Base-by-base conservation (phyloP, 257 asterid species). In the Solanum appendiculatum region DNA sequence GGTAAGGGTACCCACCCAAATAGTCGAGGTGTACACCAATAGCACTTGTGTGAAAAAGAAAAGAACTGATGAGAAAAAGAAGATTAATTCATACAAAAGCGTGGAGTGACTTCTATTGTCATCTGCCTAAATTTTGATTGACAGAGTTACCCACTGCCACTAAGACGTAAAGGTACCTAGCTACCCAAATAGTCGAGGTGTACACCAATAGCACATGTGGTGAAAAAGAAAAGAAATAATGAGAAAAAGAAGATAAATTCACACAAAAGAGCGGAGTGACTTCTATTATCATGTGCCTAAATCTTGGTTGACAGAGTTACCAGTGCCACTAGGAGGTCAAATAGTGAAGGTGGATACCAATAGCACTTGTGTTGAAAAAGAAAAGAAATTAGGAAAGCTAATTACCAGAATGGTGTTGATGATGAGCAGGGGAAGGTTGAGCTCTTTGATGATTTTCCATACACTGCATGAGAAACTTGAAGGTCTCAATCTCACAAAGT, bases 401-500 rank as follows among this genome's bases (percentile, higher is more conserved):
- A 85, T 29, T 66, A 70, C 88, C 88, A 87, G 85, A 16, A 54
- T 66, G 40, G 5, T 66, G 46, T 51, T 51, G 60, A 51, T 51
- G 9, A 51, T 16, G 60, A 25, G 74, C 39, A 25, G 34, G 58
- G 16, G 82, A 37, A 25, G 23, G 48, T 48, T 46, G 90, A 31
- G 88, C 87, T 69, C 75, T 90, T 85, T 90, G 91, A 89, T 86
- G 93, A 86, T 72, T 91, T 48, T 91, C 92, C 91, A 91, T 91
- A 86, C 90, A 89, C n/a, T 90, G 75, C 12, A 91, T 88, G 66
- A 91, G 91, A 68, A 84, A 90, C 82, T 91, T 91, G 77, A 91
- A 91, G 27, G 93, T 91, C 89, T 91, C 92, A 27, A 84, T 89
- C 78, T 90, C 92, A 48, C 99, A 96, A 0, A 98, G 99, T 31